phyloP scores from a whole-genome alignment of 192 early-diverging fungal genomes.

The Backusella westeae region DNA sequence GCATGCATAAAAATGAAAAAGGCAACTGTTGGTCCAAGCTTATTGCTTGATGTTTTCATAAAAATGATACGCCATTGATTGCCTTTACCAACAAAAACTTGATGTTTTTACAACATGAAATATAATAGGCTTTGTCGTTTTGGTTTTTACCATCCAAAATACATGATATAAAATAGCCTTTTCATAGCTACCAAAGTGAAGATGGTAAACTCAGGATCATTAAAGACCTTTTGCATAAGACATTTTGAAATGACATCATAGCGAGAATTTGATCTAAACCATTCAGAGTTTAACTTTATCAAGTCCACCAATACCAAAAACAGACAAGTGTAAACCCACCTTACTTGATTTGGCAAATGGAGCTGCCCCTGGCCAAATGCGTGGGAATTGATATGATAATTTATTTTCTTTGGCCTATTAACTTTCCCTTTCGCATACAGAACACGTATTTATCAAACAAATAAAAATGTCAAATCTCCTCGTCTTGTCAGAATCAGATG shows the following conservation, averaged over 20 bases:
- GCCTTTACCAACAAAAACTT: background rate
- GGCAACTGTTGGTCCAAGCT: background rate
- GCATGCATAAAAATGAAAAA: background rate
- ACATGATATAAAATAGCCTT: background rate
- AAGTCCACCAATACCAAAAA: background rate
- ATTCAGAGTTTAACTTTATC: constrained; percentile 2
- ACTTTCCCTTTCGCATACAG: background rate
- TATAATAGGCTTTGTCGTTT: background rate
- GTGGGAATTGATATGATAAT: background rate
- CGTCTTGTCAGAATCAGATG: constrained; percentile 13
- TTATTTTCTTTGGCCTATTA: background rate
- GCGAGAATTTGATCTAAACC: background rate
- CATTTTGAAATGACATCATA: background rate
- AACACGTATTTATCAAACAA: background rate
- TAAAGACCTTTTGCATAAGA: background rate
- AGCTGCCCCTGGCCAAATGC: background rate
- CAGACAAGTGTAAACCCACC: background rate
- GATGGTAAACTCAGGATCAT: background rate
- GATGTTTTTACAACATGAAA: background rate
- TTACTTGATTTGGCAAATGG: background rate
- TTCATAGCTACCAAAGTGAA: background rate
- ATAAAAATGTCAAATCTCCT: constrained; percentile 4
- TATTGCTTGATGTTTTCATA: background rate
- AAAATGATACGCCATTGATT: too few relatives aligned
- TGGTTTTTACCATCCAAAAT: background rate